Percentiles rank a stretch among this genome's conserved stretches.
Conservation (phyloP, 352 stramenopile species). For the Globisporangium yorkense region DNA sequence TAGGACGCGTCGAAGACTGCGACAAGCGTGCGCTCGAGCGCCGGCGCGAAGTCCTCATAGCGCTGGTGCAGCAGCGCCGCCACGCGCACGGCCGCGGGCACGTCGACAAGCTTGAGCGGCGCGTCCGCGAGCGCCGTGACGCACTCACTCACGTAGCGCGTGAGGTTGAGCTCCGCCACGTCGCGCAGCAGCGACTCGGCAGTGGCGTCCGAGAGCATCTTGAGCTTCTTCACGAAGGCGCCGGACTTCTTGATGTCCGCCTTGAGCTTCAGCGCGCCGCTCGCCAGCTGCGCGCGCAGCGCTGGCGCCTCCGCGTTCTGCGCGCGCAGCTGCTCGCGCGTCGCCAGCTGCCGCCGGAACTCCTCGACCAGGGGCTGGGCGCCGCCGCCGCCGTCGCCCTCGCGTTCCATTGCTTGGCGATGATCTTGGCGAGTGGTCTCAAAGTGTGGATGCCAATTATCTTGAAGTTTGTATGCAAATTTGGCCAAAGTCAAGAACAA, state of each 20-base stretch:
- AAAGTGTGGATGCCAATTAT: too few species aligned
- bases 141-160: constrained; percentile 94
- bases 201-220: constrained; percentile 65
- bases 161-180: constrained; percentile 90
- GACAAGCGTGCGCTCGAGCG: constrained; percentile 52
- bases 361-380: constrained; percentile 33
- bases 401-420: constrained; percentile 1
- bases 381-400: constrained; percentile 3
- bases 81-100: constrained; percentile 80
- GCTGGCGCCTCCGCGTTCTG: constrained; percentile 53
- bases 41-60: constrained; percentile 85
- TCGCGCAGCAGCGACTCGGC: constrained; percentile 80
- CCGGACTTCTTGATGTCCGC: constrained; percentile 98
- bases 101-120: constrained; percentile 81
- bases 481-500: too few species aligned
- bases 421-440: background rate
- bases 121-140: constrained; percentile 85
- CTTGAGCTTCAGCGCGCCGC: constrained; percentile 91
- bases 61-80: constrained; percentile 89
- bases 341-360: constrained; percentile 23
- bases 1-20: constrained; percentile 50
- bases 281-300: constrained; percentile 75
- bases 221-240: constrained; percentile 97
- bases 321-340: constrained; percentile 39
- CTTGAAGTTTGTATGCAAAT: too few species aligned